Evolutionary conservation across 495 filamentous ascomycete genomes (phyloP).

Genomic region (Tuber aestivum): DNA sequence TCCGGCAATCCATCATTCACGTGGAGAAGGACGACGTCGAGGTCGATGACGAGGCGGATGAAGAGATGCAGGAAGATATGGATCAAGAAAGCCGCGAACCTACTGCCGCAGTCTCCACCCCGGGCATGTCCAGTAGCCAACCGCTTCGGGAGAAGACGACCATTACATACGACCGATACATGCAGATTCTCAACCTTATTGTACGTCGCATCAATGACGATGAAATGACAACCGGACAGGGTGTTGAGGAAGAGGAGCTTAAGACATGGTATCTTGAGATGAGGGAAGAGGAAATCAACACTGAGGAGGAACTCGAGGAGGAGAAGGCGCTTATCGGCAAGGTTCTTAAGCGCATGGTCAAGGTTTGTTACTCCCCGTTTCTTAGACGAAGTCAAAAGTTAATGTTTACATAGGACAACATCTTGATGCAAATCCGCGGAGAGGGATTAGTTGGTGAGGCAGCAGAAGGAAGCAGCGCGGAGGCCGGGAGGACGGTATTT

Average conservation of each 20-base stretch:
- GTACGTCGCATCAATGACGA: constrained; percentile 77
- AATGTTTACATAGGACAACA: constrained; percentile 63
- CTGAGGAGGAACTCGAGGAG: constrained; percentile 67
- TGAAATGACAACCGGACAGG: constrained; percentile 64
- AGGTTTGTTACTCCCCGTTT: constrained; percentile 55
- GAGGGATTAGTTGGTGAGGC: constrained; percentile 62
- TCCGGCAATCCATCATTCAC: constrained; percentile 89
- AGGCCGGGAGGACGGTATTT: constrained; percentile 60
- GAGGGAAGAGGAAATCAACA: constrained; percentile 74
- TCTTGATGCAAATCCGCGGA: constrained; percentile 85
- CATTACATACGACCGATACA: constrained; percentile 93
- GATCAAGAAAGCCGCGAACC: constrained; percentile 48
- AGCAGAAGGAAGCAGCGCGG: constrained; percentile 46
- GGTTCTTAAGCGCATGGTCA: constrained; percentile 92
- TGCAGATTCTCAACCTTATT: constrained; percentile 76
- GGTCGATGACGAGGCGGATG: constrained; percentile 74
- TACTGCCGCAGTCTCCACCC: constrained; percentile 42
- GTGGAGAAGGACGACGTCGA: constrained; percentile 98
- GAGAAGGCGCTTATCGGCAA: constrained; percentile 76
- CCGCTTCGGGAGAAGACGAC: constrained; percentile 64
- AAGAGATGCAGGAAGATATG: constrained; percentile 58
- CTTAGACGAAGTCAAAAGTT: constrained; percentile 16
- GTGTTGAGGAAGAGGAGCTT: constrained; percentile 80
- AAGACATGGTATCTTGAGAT: constrained; percentile 91
- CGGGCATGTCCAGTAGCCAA: constrained; percentile 36